These are phyloP conservation scores for Metarhizium brunneum DNA, from an alignment of 2,329 filamentous ascomycete genomes.

Conservation along the genomic window DNA sequence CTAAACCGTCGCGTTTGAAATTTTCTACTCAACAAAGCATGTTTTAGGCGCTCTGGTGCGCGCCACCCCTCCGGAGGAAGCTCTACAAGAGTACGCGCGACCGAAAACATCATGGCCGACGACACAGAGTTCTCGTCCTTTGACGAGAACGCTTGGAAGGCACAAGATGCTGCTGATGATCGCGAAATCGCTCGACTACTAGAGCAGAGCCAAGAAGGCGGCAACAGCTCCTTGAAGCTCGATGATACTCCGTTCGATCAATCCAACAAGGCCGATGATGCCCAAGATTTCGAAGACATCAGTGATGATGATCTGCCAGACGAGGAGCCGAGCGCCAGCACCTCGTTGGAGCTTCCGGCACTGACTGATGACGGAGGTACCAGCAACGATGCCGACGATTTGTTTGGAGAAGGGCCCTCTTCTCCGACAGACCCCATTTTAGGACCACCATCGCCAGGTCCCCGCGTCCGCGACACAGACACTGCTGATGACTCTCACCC, in stretches of 20 bases:
- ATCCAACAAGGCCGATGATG: conserved; percentile 81
- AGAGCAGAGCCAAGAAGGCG: conserved; percentile 30
- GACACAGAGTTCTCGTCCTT: conserved; percentile 24
- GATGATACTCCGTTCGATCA: conserved; percentile 45
- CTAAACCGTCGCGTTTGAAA: not conserved
- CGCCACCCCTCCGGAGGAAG: conserved; percentile 15
- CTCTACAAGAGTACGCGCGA: conserved; percentile 11
- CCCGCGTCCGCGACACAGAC: conserved; percentile 32
- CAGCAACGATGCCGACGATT: conserved; percentile 53
- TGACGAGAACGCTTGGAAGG: conserved; percentile 27
- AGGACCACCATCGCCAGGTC: conserved; percentile 33
- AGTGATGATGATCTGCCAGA: conserved; percentile 85
- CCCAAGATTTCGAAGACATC: conserved; percentile 84
- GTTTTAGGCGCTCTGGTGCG: conserved; percentile 12
- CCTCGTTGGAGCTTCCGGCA: conserved; percentile 39
- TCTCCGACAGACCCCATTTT: conserved; percentile 36
- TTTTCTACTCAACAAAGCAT: conserved; percentile 13
- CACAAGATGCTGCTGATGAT: conserved; percentile 40
- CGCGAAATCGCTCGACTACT: conserved; percentile 36
- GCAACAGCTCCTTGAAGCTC: conserved; percentile 30
- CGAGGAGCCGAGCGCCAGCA: conserved; percentile 45
- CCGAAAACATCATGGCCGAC: conserved; percentile 19
- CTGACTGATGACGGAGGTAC: conserved; percentile 51
- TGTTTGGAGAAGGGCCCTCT: conserved; percentile 56
- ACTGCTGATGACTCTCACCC: conserved; percentile 23